A percentile compares a stretch with the other conserved stretches of the same genome.
These are phyloP conservation scores for Zasmidium citrigriseum DNA, from an alignment of 2,329 filamentous ascomycete species.

Conservation along the genomic window DNA sequence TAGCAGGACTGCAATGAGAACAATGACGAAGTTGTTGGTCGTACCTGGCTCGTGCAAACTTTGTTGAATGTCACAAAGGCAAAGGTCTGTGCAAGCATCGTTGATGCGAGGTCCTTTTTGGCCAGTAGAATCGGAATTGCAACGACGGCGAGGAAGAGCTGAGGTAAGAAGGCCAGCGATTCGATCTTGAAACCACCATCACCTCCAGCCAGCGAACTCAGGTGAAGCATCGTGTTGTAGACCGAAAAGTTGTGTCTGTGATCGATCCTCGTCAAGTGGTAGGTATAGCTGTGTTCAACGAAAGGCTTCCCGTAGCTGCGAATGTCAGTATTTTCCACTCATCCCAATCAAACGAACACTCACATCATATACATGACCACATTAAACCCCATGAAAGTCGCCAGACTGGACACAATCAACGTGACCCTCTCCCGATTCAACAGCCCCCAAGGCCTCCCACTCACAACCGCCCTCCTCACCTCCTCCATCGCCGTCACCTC, in stretches of 20 bases:
- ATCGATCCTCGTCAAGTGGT: slow-evolving; percentile 90
- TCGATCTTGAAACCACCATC: slow-evolving; percentile 59
- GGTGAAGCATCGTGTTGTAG: slow-evolving; percentile 89
- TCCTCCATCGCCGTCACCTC: slow-evolving; percentile 1
- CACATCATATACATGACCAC: slow-evolving; percentile 74
- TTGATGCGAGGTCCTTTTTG: slow-evolving; percentile 76
- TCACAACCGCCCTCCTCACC: slow-evolving; percentile 27
- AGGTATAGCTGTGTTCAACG: slow-evolving; percentile 84
- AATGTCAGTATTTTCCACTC: slow-evolving; percentile 13
- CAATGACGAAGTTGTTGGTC: slow-evolving; percentile 25
- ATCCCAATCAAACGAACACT: slow-evolving; percentile 35
- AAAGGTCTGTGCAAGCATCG: slow-evolving; percentile 94
- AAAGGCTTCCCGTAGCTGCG: slow-evolving; percentile 76
- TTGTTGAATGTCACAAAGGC: slow-evolving; percentile 98
- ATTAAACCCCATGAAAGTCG: slow-evolving; percentile 75
- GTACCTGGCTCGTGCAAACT: slow-evolving; percentile 94
- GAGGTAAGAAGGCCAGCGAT: slow-evolving; percentile 83
- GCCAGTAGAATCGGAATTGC: slow-evolving; percentile 75
- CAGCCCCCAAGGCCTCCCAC: slow-evolving; percentile 11
- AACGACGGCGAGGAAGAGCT: slow-evolving; percentile 76
- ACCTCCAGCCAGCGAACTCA: slow-evolving; percentile 67
- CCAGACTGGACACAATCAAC: slow-evolving; percentile 65
- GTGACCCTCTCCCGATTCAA: slow-evolving; percentile 49
- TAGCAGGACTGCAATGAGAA: slow-evolving; percentile 6
- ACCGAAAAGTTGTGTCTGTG: slow-evolving; percentile 98